Evolutionary conservation across 164 flowering plant genomes (phyloP), one percentile per base, ranked within the genome.

Genomic region (Berberis thunbergii): DNA sequence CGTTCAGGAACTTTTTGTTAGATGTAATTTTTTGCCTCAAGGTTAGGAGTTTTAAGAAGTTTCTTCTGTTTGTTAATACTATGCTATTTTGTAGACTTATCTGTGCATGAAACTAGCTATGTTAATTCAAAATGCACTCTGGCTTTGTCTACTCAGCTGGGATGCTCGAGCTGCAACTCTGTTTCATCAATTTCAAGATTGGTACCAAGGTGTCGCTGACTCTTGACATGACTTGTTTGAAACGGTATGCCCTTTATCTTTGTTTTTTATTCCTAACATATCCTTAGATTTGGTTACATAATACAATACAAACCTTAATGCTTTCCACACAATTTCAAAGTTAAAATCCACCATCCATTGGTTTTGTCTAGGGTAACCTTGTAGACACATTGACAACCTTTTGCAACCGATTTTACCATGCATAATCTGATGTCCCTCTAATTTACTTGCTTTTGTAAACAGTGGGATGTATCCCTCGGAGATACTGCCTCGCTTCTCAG

Each of bases 181-280:
- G 69, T 67, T 92, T 92, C 70, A 45, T 75, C 43, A 76, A 85
- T 65, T 77, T 80, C 63, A 70, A 66, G 58, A 75, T 69, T 49
- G 83, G 83, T 59, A 53, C 46, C 70, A 87, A 75, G 75, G 79
- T 77, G 71, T 72, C 57, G 43, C 26, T 85, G 67, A 77, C 74
- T 62, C 80, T 92, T 46, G 91, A 92, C 68, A 50, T 85, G 76
- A 78, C 84, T 55, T 79, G 81, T 73, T 70, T 92, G 75, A 83
- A 80, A 2, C 10, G 86, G 98, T 90, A 83, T 61, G 69, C 44
- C 12, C 45, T 55, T 2, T 60, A n/a, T 43, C 54, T 38, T 49
- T 44, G 13, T 65, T 53, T 57, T 43, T 58, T 41, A 7, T 62
- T 55, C 42, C 26, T 26, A 26, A 26, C 0, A 26, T 26, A 26